A percentile compares a stretch with the other conserved stretches of the same genome.
Evolutionary conservation across 2,329 filamentous ascomycete genomes (phyloP).

Genomic region (Pseudocercospora macadamiae): DNA sequence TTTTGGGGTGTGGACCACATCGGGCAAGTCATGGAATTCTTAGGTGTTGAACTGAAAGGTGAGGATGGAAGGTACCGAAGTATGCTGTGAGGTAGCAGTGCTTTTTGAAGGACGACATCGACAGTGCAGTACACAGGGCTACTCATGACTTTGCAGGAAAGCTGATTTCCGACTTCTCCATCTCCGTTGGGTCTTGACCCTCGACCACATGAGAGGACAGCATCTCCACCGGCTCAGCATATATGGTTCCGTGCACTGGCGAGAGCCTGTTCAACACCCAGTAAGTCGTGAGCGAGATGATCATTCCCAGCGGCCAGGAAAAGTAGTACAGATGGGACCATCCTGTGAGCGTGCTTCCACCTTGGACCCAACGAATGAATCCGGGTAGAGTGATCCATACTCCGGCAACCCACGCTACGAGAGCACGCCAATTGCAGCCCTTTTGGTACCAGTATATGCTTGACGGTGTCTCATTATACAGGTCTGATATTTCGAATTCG

Average conservation of each 20-base stretch:
- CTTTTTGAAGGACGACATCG: too few relatives aligned
- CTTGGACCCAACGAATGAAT: neutral
- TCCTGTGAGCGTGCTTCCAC: neutral
- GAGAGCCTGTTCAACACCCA: neutral
- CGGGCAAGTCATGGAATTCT: slow-evolving; percentile 56
- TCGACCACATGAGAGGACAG: neutral
- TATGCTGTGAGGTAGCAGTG: slow-evolving; percentile 43
- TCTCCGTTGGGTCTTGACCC: neutral
- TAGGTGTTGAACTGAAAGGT: slow-evolving; percentile 52
- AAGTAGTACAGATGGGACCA: slow-evolving; percentile 10
- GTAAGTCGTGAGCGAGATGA: neutral
- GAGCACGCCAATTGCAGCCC: slow-evolving; percentile 33
- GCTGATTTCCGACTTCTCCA: neutral
- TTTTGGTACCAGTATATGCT: slow-evolving; percentile 34
- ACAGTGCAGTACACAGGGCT: too few relatives aligned
- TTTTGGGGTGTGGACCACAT: slow-evolving; percentile 67
- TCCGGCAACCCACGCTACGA: slow-evolving; percentile 23
- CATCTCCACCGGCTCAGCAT: neutral
- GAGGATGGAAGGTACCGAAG: slow-evolving; percentile 42
- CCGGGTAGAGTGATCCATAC: neutral
- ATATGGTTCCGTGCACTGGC: neutral
- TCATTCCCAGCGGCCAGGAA: slow-evolving; percentile 3
- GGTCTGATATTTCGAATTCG: slow-evolving; percentile 14
- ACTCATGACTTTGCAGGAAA: neutral
- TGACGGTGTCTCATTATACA: slow-evolving; percentile 26